phyloP scores from a whole-genome alignment of 176 grass and related monocot species.

The Phyllostachys edulis region DNA sequence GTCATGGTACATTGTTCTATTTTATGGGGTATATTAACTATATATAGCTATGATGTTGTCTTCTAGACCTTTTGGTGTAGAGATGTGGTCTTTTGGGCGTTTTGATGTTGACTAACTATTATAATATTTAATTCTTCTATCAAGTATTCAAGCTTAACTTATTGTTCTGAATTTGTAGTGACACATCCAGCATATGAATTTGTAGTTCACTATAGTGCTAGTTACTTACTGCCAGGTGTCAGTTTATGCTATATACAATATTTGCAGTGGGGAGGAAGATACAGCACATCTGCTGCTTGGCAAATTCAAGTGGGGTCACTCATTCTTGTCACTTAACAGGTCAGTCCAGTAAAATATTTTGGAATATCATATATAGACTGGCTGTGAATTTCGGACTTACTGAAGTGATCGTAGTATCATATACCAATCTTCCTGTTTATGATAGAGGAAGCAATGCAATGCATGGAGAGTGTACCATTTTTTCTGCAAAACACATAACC shows the following conservation, averaged over 20 bases:
- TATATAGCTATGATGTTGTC: background rate
- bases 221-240: background rate
- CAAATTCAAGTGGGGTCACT: slow-evolving; percentile 98
- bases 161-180: background rate
- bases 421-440: background rate
- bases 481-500: background rate
- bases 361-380: background rate
- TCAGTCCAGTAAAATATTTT: slow-evolving; percentile 25
- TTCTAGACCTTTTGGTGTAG: background rate
- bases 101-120: background rate
- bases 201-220: background rate
- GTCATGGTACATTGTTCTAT: background rate
- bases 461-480: background rate
- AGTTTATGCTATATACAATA: slow-evolving; percentile 34
- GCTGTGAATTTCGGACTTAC: background rate
- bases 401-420: background rate
- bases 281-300: slow-evolving; percentile 63
- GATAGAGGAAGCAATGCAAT: background rate
- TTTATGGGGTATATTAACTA: background rate
- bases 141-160: background rate
- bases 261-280: slow-evolving; percentile 77
- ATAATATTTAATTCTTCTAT: background rate
- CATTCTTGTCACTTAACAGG: slow-evolving; percentile 96
- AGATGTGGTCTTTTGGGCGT: background rate
- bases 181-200: background rate